Base-by-base conservation (phyloP, 2,329 filamentous ascomycete genomes). In the Colletotrichum lini region DNA sequence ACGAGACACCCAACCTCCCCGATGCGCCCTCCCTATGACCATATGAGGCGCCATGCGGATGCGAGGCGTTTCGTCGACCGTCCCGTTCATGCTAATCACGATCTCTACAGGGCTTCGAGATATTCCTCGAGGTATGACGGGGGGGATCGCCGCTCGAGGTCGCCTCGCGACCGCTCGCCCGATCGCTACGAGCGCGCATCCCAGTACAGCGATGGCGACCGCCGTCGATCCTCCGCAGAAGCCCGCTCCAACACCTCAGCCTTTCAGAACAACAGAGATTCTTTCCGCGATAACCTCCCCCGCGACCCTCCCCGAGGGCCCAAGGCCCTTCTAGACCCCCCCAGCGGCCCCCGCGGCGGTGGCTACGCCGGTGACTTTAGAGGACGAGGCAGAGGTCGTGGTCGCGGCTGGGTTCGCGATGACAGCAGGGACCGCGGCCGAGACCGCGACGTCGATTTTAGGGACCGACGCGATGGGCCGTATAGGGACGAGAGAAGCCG, bases 281-380 rank as follows among this genome's bases (percentile, higher is more conserved):
- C 77, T 15, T 91, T 90, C 73, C 79, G 84, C 40, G 85, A 74
- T 38, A 68, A 68, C 45, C 67, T 75, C 4, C 47, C 87, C 15
- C 88, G 92, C 74, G 94, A 97, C 73, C 92, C 93, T 2, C 95
- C 95, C 3, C 89, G 94, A 67, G 95, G 93, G 0, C 94, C 95
- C 13, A 94, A 95, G 80, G 94, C 93, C 4, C 84, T 95, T 68
- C 88, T 93, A 71, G 93, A 96, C 72, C 83, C 89, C 40, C 88
- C 90, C n/a, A 89, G 87, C 73, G 91, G 90, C 40, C 92, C 91
- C 16, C 88, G 93, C 68, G 92, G 92, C 53, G 87, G 91, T 68
- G 90, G 89, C 10, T 93, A 92, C 77, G 84, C 84, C 3, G 87
- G 89, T 30, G 93, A 94, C 63, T 92, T 91, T 53, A 79, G 83